These are phyloP conservation scores for Orbilia brochopaga DNA, from an alignment of 2,329 filamentous ascomycete genomes.

Conservation along the genomic window DNA sequence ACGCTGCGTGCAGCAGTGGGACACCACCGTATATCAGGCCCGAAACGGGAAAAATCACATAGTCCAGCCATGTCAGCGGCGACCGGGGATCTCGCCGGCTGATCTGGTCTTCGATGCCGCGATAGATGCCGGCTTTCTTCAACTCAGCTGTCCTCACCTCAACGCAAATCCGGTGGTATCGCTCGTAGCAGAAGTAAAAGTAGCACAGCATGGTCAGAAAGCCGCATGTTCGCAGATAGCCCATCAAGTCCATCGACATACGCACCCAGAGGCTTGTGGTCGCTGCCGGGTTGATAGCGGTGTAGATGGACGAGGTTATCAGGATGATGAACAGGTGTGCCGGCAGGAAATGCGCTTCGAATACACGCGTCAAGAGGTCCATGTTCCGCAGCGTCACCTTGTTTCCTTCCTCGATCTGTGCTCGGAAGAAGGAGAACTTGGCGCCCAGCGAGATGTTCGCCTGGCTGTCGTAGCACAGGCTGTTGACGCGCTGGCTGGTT, in stretches of 20 bases:
- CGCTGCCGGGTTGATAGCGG: constrained; percentile 63
- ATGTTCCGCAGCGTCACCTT: constrained; percentile 59
- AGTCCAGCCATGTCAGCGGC: constrained; percentile 61
- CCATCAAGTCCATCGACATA: constrained; percentile 67
- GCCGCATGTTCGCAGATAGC: constrained; percentile 66
- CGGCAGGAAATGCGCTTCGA: constrained; percentile 75
- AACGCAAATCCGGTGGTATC: constrained; percentile 69
- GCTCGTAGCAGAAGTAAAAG: constrained; percentile 69
- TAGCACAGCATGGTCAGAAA: constrained; percentile 70
- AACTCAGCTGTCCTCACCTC: constrained; percentile 70
- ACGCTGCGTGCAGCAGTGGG: constrained; percentile 70
- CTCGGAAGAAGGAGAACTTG: constrained; percentile 21
- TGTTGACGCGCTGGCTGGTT: constrained; percentile 66
- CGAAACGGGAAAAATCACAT: constrained; percentile 70
- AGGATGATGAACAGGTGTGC: constrained; percentile 71
- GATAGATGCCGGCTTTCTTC: constrained; percentile 68
- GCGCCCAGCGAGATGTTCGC: constrained; percentile 61
- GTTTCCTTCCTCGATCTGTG: constrained; percentile 39
- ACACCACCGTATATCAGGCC: constrained; percentile 72
- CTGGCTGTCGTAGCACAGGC: constrained; percentile 65
- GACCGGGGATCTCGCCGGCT: constrained; percentile 63
- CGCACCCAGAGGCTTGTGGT: constrained; percentile 64
- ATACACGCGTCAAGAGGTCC: constrained; percentile 70
- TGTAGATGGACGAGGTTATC: constrained; percentile 68
- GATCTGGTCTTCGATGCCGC: constrained; percentile 66